A percentile compares a stretch with the other conserved stretches of the same genome.
These are phyloP conservation scores for Claviceps sorghi DNA, from an alignment of 2,329 filamentous ascomycete genomes.

Conservation along the genomic window DNA sequence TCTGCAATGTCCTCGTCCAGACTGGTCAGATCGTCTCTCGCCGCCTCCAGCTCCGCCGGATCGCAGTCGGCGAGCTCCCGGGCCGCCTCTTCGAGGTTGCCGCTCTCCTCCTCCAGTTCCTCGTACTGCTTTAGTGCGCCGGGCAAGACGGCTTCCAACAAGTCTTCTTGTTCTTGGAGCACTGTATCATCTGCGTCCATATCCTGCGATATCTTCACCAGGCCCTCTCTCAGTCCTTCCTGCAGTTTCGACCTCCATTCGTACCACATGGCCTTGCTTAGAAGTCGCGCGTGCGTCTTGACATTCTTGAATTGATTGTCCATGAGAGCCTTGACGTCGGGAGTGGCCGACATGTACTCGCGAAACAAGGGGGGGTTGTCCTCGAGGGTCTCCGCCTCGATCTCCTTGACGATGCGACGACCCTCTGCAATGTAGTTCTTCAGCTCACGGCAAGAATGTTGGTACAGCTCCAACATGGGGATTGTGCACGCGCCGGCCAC, in stretches of 20 bases:
- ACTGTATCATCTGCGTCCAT: conserved; percentile 60
- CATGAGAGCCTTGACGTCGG: conserved; percentile 74
- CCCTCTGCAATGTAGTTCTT: conserved; percentile 96
- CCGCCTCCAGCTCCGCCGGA: conserved; percentile 58
- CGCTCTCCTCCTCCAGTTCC: conserved; percentile 46
- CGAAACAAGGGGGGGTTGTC: conserved; percentile 85
- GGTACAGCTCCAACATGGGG: conserved; percentile 86
- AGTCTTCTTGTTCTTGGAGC: conserved; percentile 51
- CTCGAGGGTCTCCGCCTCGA: conserved; percentile 75
- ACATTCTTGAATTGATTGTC: conserved; percentile 97
- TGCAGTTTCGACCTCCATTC: conserved; percentile 89
- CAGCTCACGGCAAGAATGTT: conserved; percentile 87
- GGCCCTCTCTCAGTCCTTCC: conserved; percentile 63
- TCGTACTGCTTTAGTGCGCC: conserved; percentile 45
- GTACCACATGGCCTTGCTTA: conserved; percentile 97
- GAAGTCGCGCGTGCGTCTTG: conserved; percentile 76
- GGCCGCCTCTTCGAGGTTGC: conserved; percentile 55
- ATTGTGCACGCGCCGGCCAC: conserved; percentile 82
- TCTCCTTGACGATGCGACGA: conserved; percentile 74
- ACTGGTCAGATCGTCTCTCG: conserved; percentile 51
- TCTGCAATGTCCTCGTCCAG: conserved; percentile 54
- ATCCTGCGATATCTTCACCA: conserved; percentile 59
- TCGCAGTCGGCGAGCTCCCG: conserved; percentile 67
- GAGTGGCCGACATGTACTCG: conserved; percentile 75
- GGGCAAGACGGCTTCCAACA: conserved; percentile 56